phyloP scores from a whole-genome alignment of 441 rosid species.

The Pelargonium australe region DNA sequence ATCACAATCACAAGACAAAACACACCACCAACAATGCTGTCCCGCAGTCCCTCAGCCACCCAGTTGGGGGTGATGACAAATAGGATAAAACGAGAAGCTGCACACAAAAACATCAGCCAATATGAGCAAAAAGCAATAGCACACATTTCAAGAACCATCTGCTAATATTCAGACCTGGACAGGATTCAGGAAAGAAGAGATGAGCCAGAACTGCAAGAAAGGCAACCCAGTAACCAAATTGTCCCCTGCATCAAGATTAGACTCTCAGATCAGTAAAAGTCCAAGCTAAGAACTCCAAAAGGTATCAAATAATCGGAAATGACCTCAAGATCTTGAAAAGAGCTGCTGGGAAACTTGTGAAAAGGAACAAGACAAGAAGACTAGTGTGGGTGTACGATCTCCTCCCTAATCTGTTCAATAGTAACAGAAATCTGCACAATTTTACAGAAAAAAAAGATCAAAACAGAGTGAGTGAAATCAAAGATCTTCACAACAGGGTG shows the following conservation, averaged over 20 bases:
- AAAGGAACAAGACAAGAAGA: slow-evolving; percentile 36
- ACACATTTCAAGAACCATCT: background rate
- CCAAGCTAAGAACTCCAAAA: background rate
- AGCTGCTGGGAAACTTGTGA: slow-evolving; percentile 33
- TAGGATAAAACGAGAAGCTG: slow-evolving; percentile 42
- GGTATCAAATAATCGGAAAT: background rate
- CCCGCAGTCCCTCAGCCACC: slow-evolving; percentile 35
- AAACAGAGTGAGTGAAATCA: background rate
- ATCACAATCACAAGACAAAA: slow-evolving; percentile 32
- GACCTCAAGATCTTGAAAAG: slow-evolving; percentile 48
- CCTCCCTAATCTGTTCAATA: slow-evolving; percentile 32
- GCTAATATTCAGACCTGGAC: slow-evolving; percentile 29
- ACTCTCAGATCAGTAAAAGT: slow-evolving; percentile 3
- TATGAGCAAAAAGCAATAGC: background rate
- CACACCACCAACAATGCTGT: slow-evolving; percentile 33
- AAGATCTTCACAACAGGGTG: background rate
- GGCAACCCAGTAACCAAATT: slow-evolving; percentile 47
- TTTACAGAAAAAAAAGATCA: background rate
- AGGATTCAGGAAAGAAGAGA: slow-evolving; percentile 34
- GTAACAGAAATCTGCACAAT: slow-evolving; percentile 37
- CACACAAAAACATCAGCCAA: background rate
- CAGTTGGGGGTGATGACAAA: slow-evolving; percentile 37
- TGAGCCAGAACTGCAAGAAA: slow-evolving; percentile 37
- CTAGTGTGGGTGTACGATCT: slow-evolving; percentile 32
- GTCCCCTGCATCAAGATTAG: slow-evolving; percentile 31